Evolutionary conservation across 2,329 filamentous ascomycete genomes (phyloP).

Genomic region (Paraphaeosphaeria sporulosa): DNA sequence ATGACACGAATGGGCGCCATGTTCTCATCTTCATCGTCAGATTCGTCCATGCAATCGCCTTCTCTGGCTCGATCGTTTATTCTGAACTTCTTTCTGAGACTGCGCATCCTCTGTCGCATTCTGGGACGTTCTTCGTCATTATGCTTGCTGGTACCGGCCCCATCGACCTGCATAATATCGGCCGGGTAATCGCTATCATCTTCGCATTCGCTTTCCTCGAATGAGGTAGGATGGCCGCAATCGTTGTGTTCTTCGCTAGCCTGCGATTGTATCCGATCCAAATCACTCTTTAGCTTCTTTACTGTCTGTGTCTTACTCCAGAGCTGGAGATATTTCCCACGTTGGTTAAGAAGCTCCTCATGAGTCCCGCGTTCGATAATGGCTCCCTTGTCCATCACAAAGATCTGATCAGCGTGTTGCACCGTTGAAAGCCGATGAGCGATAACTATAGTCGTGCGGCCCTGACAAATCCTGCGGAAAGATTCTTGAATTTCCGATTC

Average conservation of each 20-base stretch:
- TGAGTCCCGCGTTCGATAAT: conserved; percentile 81
- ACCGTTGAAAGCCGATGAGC: conserved; percentile 83
- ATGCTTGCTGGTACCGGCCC: conserved; percentile 8
- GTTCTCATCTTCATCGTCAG: not conserved
- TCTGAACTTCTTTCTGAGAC: conserved; percentile 1
- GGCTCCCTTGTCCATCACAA: conserved; percentile 74
- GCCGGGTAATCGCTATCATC: not conserved
- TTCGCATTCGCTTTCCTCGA: not conserved
- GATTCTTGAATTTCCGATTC: conserved; percentile 69
- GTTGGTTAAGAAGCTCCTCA: conserved; percentile 63
- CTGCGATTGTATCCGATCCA: not conserved
- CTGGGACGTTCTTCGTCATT: not conserved
- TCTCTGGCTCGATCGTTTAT: not conserved
- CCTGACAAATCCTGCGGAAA: conserved; percentile 61
- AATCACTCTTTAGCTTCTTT: not conserved
- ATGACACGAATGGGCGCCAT: conserved; percentile 6
- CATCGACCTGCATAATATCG: conserved; percentile 15
- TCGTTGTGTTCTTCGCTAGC: not conserved
- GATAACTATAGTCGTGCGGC: conserved; percentile 69
- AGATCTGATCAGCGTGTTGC: conserved; percentile 81
- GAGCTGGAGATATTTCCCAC: conserved; percentile 9
- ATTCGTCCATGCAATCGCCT: not conserved
- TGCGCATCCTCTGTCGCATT: conserved; percentile 1
- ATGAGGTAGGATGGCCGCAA: not conserved
- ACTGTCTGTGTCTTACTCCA: conserved; percentile 11